Evolutionary conservation across 2,329 filamentous ascomycete genomes (phyloP).

Genomic region (Grosmannia serpens): DNA sequence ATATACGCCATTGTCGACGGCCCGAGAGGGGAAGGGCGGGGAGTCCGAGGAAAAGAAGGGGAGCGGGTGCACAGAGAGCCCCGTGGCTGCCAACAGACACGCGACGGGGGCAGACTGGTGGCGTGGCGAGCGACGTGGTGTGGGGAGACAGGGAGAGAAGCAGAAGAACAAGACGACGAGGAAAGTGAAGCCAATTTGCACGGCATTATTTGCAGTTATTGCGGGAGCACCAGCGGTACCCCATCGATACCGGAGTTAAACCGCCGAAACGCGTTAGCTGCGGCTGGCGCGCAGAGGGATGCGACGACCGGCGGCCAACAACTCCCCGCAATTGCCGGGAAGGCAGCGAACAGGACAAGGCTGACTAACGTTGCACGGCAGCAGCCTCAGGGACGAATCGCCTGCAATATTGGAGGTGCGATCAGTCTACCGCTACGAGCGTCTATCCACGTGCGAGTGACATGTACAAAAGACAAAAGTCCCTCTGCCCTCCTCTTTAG

Average conservation of each 20-base stretch:
- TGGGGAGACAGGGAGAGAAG: background rate
- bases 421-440: background rate
- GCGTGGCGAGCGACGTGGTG: background rate
- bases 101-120: background rate
- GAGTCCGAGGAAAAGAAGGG: background rate
- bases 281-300: background rate
- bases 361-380: background rate
- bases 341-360: background rate
- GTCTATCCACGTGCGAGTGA: background rate
- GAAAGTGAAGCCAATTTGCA: background rate
- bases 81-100: background rate
- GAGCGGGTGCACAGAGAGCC: background rate
- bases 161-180: background rate
- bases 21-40: background rate
- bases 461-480: background rate
- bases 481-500: background rate
- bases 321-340: background rate
- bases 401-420: background rate
- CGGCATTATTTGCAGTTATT: background rate
- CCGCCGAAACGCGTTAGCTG: background rate
- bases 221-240: background rate
- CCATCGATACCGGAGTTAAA: background rate
- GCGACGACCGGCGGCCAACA: background rate
- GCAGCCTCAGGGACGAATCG: background rate
- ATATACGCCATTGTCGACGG: conserved; percentile 68